A percentile compares a stretch with the other conserved stretches of the same genome.
Conservation (phyloP, 1,139 yeast species). For the Scheffersomyces cryptocercus region DNA sequence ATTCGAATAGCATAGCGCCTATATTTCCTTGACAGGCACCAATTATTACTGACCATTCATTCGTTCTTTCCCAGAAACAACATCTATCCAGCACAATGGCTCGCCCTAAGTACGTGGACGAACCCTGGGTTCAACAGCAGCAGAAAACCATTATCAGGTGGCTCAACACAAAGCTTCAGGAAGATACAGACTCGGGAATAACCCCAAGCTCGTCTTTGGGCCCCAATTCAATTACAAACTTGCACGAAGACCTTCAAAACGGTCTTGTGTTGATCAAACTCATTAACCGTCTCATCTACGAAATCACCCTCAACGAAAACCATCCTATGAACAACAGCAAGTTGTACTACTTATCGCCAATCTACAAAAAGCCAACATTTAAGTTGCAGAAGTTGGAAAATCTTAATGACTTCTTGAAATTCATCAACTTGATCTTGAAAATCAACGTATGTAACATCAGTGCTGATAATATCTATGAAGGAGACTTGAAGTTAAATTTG, state of each 20-base stretch:
- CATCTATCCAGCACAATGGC: no score
- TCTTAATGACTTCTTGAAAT: constrained; percentile 56
- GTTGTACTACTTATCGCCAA: constrained; percentile 33
- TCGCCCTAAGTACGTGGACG: no score
- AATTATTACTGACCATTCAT: no score
- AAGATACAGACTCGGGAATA: constrained; percentile 32
- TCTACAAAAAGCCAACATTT: constrained; percentile 49
- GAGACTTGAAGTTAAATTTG: constrained; percentile 60
- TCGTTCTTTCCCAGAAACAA: constrained; percentile 1
- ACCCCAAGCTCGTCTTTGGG: constrained; percentile 23
- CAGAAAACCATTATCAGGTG: constrained; percentile 50
- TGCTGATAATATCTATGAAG: constrained; percentile 68
- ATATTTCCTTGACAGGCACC: no score
- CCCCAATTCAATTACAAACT: constrained; percentile 20
- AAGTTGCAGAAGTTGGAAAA: constrained; percentile 66
- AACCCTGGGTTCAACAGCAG: constrained; percentile 43
- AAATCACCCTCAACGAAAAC: constrained; percentile 15
- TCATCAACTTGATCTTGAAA: constrained; percentile 49
- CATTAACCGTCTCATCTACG: constrained; percentile 32
- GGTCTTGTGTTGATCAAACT: constrained; percentile 42
- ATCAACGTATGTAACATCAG: constrained; percentile 60
- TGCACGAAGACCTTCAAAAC: constrained; percentile 35
- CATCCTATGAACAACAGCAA: constrained; percentile 15
- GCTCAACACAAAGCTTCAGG: constrained; percentile 39
- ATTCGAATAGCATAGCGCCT: no score